A percentile compares a stretch with the other conserved stretches of the same genome.
phyloP scores from a whole-genome alignment of 1,139 yeast species.

The Ogataea hybrid region DNA sequence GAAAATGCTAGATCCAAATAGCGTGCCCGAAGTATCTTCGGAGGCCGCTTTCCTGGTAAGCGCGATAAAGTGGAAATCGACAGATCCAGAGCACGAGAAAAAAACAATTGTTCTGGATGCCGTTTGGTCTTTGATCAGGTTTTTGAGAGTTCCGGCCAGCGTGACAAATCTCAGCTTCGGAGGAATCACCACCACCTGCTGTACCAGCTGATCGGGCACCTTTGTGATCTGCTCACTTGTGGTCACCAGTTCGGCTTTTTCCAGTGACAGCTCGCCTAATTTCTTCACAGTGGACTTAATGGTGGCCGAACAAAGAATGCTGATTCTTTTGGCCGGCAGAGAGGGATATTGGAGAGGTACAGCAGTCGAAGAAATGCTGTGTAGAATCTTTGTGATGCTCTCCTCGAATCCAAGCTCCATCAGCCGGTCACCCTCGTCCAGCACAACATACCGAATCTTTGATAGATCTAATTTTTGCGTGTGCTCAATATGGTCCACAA shows the following conservation, averaged over 20 bases:
- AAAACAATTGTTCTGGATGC: conserved; percentile 71
- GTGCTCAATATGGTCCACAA: conserved; percentile 89
- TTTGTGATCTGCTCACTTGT: conserved; percentile 35
- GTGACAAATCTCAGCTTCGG: conserved; percentile 88
- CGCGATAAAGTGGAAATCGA: conserved; percentile 81
- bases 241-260: conserved; percentile 67
- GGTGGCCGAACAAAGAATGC: conserved; percentile 92
- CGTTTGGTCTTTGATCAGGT: conserved; percentile 38
- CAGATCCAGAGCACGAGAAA: conserved; percentile 94
- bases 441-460: conserved; percentile 74
- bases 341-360: conserved; percentile 43
- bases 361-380: conserved; percentile 47
- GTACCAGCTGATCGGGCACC: conserved; percentile 91
- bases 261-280: conserved; percentile 72
- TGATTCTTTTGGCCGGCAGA: conserved; percentile 70
- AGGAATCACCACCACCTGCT: conserved; percentile 80
- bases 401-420: conserved; percentile 97
- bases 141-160: conserved; percentile 61
- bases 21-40: conserved; percentile 32
- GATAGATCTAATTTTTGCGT: conserved; percentile 72
- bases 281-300: conserved; percentile 77
- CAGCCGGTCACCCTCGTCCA: conserved; percentile 95
- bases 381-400: conserved; percentile 74
- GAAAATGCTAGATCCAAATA: conserved; percentile 51
- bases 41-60: conserved; percentile 47